Conservation (phyloP, 441 rosid genomes). For the Erodium moschatum region DNA sequence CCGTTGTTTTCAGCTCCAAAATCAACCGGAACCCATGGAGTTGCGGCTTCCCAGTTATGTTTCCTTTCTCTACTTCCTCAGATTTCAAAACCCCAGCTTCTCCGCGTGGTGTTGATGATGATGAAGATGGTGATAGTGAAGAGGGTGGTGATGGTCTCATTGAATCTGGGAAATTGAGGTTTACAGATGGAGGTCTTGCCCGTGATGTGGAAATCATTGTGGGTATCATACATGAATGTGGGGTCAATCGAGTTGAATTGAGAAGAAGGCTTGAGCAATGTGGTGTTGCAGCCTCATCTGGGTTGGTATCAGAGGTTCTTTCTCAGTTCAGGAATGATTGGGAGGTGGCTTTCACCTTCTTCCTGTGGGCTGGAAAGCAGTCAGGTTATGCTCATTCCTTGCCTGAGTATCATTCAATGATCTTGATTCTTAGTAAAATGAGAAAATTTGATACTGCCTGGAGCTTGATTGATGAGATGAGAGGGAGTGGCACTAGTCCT, state of each 20-base stretch:
- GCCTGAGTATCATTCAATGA: constrained; percentile 68
- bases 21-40: constrained; percentile 14
- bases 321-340: constrained; percentile 67
- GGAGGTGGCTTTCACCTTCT: constrained; percentile 80
- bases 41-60: constrained; percentile 19
- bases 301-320: constrained; percentile 58
- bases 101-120: constrained; percentile 17
- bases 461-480: constrained; percentile 84
- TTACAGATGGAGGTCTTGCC: constrained; percentile 25
- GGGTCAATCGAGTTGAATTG: constrained; percentile 32
- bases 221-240: constrained; percentile 35
- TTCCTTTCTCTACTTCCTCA: constrained; percentile 32
- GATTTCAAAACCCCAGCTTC: constrained; percentile 20
- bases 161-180: constrained; percentile 16
- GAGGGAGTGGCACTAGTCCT: constrained; percentile 36
- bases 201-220: constrained; percentile 37
- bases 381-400: constrained; percentile 44
- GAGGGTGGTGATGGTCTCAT: constrained; percentile 29
- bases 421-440: constrained; percentile 74
- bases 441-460: constrained; percentile 90
- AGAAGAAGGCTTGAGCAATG: constrained; percentile 51
- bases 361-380: constrained; percentile 71
- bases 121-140: constrained; percentile 25
- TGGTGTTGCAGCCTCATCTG: constrained; percentile 40
- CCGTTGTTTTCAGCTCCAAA: neutral